Evolutionary conservation across 768 basidiomycete species (phyloP).

Genomic region (Hortiboletus campestris): DNA sequence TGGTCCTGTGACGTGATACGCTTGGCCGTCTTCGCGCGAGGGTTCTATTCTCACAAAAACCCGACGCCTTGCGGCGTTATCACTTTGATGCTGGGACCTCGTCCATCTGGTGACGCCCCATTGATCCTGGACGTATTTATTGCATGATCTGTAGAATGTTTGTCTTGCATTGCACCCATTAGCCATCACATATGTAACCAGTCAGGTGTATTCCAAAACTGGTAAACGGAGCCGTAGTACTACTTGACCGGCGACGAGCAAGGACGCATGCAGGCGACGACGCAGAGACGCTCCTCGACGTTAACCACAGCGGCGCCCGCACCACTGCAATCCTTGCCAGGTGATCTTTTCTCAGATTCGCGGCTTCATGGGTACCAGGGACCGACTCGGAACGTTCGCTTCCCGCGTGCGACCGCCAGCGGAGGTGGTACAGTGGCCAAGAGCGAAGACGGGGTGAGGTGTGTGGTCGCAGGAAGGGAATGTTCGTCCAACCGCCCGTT

Average conservation of each 20-base stretch:
- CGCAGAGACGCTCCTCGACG: conserved; percentile 29
- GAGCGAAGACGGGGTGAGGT: conserved; percentile 62
- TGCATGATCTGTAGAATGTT: background rate
- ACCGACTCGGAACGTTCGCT: conserved; percentile 52
- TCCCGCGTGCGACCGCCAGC: conserved; percentile 54
- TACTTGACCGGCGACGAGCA: background rate
- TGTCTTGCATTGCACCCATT: background rate
- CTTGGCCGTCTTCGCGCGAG: background rate
- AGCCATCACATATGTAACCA: background rate
- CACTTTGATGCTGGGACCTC: no score
- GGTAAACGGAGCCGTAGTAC: background rate
- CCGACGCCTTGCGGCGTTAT: no score
- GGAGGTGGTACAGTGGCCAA: conserved; percentile 70
- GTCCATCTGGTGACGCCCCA: no score
- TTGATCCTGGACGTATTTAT: background rate
- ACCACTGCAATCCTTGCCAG: conserved; percentile 4
- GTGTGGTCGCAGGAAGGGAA: conserved; percentile 78
- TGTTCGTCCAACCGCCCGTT: conserved; percentile 42
- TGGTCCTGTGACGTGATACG: background rate
- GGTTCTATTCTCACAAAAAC: no score
- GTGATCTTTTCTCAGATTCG: conserved; percentile 41
- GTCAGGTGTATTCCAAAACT: conserved; percentile 1
- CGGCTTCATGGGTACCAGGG: conserved; percentile 45
- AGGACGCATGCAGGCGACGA: conserved; percentile 22
- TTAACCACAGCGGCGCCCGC: conserved; percentile 8